Conservation (phyloP, 805 yeast species). For the Cyberlindnera petersonii region DNA sequence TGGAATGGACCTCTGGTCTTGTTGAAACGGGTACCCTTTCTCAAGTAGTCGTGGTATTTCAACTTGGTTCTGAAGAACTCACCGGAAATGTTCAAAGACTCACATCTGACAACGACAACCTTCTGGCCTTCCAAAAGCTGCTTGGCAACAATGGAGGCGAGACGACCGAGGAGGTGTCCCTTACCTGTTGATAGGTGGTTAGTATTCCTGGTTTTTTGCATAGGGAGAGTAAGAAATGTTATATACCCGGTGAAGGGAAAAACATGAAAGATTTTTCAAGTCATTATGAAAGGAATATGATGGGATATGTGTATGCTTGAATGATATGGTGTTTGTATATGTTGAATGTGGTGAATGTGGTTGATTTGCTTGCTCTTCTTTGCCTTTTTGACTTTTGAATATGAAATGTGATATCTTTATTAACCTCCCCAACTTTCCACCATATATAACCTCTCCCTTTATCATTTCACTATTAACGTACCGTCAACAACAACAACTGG, state of each 20-base stretch:
- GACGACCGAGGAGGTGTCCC: conserved; percentile 99
- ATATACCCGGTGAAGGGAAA: too few relatives aligned
- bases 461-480: conserved; percentile 35
- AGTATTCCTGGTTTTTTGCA: conserved; percentile 19
- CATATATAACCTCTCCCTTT: not conserved
- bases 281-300: not conserved
- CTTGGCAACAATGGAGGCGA: conserved; percentile 98
- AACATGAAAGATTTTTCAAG: too few relatives aligned
- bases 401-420: too few relatives aligned
- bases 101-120: conserved; percentile 96
- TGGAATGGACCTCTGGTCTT: conserved; percentile 99
- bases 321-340: not conserved
- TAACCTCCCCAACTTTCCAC: not conserved
- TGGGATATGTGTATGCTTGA: not conserved
- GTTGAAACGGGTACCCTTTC: conserved; percentile 99
- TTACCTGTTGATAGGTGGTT: conserved; percentile 50
- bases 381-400: not conserved
- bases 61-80: conserved; percentile 99
- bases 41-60: conserved; percentile 99
- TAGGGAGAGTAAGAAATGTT: not conserved
- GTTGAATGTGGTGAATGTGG: not conserved
- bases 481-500: conserved; percentile 98
- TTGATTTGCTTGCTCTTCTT: not conserved
- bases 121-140: conserved; percentile 98
- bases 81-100: conserved; percentile 97